Evolutionary conservation across 495 filamentous ascomycete species (phyloP), one percentile per base, ranked within the genome.

Genomic region (Cryomyces minteri): DNA sequence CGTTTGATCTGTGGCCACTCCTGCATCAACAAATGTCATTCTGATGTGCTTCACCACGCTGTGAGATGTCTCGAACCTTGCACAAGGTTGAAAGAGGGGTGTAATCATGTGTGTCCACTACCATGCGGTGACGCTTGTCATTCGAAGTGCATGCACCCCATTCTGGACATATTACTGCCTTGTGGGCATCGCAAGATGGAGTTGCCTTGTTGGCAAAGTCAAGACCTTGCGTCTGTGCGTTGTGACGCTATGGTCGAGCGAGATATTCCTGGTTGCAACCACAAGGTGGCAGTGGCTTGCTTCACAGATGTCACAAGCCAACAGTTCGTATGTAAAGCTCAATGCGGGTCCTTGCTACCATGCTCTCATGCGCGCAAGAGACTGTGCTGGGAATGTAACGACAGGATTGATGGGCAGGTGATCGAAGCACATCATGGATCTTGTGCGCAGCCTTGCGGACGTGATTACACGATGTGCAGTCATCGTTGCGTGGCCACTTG

Each of bases 1-100:
- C 64, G 77, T 32, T 67, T 88, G n/a, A 31, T 43, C 0, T 88
- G 85, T 51, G 84, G 84, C 0, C 83, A 90, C 62, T 54, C 68
- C 0, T 93, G 85, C 54, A 54, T 61, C 18, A 71, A 70, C 31
- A 76, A 71, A 53, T 88, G 83, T 50, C 85, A 93, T 61, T 77
- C 82, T 0, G 58, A 73, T 4, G 31, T 66, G 1, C 60, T 88
- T 7, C 84, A 88, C 52, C 58, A 73, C 9, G 72, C 70, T 4
- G 69, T 79, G 14, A 56, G 57, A 14, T 90, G 83, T 50, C 58
- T 70, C 14, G 70, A 83, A 54, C 60, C 61, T 2, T 88, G 82
- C 36, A 68, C 60, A 5, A 61, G 77, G n/a, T 57, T 63, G 0
- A 70, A 65, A 36, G 60, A 58, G 33, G 65, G 69, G 6, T 88